These are phyloP conservation scores for Parathielavia appendiculata DNA, from an alignment of 495 filamentous ascomycete genomes.

Conservation along the genomic window DNA sequence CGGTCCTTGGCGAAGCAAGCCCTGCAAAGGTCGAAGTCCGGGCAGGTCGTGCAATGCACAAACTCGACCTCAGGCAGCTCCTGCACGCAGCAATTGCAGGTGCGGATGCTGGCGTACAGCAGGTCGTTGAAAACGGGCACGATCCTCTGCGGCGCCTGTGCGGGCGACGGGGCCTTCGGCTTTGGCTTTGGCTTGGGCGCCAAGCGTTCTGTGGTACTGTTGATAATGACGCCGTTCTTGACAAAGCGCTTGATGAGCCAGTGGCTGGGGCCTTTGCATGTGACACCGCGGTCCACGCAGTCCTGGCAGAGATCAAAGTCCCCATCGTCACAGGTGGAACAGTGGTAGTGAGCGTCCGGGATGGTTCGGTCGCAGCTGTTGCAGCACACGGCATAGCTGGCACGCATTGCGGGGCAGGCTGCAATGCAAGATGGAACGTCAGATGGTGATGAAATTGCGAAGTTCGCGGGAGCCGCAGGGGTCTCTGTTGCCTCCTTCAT, in stretches of 20 bases:
- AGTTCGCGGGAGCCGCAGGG: not conserved
- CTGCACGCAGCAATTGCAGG: conserved; percentile 87
- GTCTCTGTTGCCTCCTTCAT: not conserved
- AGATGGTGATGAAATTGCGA: not conserved
- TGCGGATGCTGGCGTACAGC: conserved; percentile 51
- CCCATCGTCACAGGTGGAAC: conserved; percentile 83
- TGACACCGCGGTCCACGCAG: conserved; percentile 69
- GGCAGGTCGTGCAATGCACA: conserved; percentile 77
- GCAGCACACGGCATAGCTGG: conserved; percentile 71
- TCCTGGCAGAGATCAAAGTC: conserved; percentile 89
- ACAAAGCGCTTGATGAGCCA: conserved; percentile 92
- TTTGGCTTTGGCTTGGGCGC: conserved; percentile 52
- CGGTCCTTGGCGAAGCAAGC: conserved; percentile 66
- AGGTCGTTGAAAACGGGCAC: conserved; percentile 25
- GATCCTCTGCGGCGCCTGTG: conserved; percentile 20
- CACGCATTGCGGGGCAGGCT: conserved; percentile 13
- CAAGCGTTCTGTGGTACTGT: conserved; percentile 76
- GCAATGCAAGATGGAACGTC: not conserved
- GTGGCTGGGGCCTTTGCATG: conserved; percentile 72
- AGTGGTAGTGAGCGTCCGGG: conserved; percentile 84
- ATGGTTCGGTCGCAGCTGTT: conserved; percentile 80
- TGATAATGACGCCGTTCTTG: conserved; percentile 69
- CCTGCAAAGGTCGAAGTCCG: conserved; percentile 89
- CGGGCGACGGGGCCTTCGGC: conserved; percentile 17
- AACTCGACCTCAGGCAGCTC: conserved; percentile 72